These are phyloP conservation scores for Penicillium cosmopolitanum DNA, from an alignment of 495 filamentous ascomycete species.

Conservation along the genomic window DNA sequence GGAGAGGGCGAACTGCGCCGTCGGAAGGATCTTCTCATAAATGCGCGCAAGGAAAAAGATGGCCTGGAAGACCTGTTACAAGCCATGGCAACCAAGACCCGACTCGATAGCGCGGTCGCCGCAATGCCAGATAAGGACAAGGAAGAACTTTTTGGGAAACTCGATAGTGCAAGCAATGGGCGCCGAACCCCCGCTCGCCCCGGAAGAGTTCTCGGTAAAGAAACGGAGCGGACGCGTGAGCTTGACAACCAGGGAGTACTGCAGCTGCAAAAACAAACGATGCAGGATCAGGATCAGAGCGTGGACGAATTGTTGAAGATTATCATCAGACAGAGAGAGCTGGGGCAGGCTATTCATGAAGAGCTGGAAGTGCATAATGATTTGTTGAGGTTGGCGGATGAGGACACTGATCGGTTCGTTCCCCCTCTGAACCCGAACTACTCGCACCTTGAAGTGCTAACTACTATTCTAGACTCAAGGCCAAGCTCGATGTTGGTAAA, in stretches of 20 bases:
- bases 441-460: slow-evolving; percentile 23
- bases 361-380: slow-evolving; percentile 86
- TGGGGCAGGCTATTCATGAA: slow-evolving; percentile 81
- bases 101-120: slow-evolving; percentile 49
- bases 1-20: slow-evolving; percentile 89
- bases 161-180: slow-evolving; percentile 13
- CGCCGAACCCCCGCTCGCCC: slow-evolving; percentile 37
- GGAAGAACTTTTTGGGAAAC: slow-evolving; percentile 46
- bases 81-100: slow-evolving; percentile 65
- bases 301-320: slow-evolving; percentile 76
- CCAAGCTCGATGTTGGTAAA: slow-evolving; percentile 83
- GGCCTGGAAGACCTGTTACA: slow-evolving; percentile 81
- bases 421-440: neutral
- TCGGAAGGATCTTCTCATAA: slow-evolving; percentile 75
- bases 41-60: slow-evolving; percentile 81
- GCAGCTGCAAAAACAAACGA: slow-evolving; percentile 80
- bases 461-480: slow-evolving; percentile 53
- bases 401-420: slow-evolving; percentile 68
- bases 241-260: slow-evolving; percentile 88
- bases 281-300: slow-evolving; percentile 83
- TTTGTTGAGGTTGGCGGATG: slow-evolving; percentile 73
- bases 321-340: slow-evolving; percentile 79
- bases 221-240: slow-evolving; percentile 86
- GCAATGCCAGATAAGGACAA: slow-evolving; percentile 64
- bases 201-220: slow-evolving; percentile 80